Evolutionary conservation across 164 flowering plant genomes (phyloP), one percentile per base, ranked within the genome.

Genomic region (Magnolia sinica): DNA sequence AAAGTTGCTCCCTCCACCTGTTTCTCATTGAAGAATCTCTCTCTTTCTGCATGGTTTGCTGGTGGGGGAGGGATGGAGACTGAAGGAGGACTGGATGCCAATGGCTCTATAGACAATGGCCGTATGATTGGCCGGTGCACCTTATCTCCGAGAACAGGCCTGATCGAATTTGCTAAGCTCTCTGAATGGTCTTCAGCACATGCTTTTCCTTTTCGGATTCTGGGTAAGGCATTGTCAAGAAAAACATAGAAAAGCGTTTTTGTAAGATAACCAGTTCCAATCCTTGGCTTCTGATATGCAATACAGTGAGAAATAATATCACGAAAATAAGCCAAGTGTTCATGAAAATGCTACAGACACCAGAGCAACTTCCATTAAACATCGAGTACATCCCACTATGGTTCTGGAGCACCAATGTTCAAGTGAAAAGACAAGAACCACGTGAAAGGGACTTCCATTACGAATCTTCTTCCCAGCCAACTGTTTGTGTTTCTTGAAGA

Each of bases 141-240:
- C 64, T 13, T 59, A 3, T 59, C n/a, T 19, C 64, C 64, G 4
- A 19, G 64, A 59, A 59, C 14, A 59, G 64, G 64, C n/a, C 64
- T 59, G 64, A 59, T n/a, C 10, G 64, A 59, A 27, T 89, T 88
- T 18, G 84, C 27, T 1, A 84, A 84, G 22, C 76, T 79, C 59
- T 86, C 78, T 72, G 74, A 59, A 69, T 61, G 76, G 23, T 84
- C 86, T 77, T 92, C 91, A 52, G 81, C 85, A 79, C 91, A 84
- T 51, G 98, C 95, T 84, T 96, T 96, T 71, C 99, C 99, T 87
- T 96, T 96, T 27, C 96, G 84, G 69, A 88, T 78, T 84, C 99
- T 95, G 89, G 51, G 66, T 5, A 64, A 45, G 23, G 8, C 24
- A 2, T 63, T 5, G 24, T 65, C 29, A 65, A 65, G 24, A 22